Evolutionary conservation across 805 yeast genomes (phyloP).

Genomic region (Lachancea nothofagi): DNA sequence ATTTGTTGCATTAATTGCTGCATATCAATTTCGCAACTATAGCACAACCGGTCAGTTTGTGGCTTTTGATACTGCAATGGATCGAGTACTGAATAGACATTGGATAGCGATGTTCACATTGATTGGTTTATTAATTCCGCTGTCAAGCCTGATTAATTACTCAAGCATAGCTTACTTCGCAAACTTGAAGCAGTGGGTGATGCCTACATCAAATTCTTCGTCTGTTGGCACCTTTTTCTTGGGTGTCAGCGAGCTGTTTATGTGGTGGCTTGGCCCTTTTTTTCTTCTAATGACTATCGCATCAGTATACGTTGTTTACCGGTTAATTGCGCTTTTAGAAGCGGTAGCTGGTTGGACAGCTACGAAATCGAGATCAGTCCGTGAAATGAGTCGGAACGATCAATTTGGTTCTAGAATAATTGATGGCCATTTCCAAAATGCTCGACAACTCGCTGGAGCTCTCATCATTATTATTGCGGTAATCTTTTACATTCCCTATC

Average conservation of each 20-base stretch:
- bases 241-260: constrained; percentile 54
- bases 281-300: constrained; percentile 35
- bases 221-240: constrained; percentile 54
- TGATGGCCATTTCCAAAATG: neutral
- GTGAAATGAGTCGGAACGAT: neutral
- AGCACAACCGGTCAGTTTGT: constrained; percentile 36
- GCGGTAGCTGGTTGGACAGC: neutral
- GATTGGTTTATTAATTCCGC: constrained; percentile 32
- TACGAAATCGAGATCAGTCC: neutral
- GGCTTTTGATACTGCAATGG: constrained; percentile 43
- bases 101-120: constrained; percentile 17
- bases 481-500: constrained; percentile 69
- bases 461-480: constrained; percentile 41
- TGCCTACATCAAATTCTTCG: constrained; percentile 35
- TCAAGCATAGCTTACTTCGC: constrained; percentile 49
- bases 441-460: constrained; percentile 32
- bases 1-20: constrained; percentile 45
- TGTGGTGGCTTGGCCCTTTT: constrained; percentile 56
- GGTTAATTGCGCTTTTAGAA: constrained; percentile 8
- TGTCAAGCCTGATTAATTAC: constrained; percentile 31
- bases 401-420: neutral
- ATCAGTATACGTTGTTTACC: constrained; percentile 6
- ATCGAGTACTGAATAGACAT: constrained; percentile 32
- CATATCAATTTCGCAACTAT: constrained; percentile 50
- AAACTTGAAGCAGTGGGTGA: constrained; percentile 41